phyloP scores from a whole-genome alignment of 1,139 yeast species.

The Blastobotrys malaysiensis region DNA sequence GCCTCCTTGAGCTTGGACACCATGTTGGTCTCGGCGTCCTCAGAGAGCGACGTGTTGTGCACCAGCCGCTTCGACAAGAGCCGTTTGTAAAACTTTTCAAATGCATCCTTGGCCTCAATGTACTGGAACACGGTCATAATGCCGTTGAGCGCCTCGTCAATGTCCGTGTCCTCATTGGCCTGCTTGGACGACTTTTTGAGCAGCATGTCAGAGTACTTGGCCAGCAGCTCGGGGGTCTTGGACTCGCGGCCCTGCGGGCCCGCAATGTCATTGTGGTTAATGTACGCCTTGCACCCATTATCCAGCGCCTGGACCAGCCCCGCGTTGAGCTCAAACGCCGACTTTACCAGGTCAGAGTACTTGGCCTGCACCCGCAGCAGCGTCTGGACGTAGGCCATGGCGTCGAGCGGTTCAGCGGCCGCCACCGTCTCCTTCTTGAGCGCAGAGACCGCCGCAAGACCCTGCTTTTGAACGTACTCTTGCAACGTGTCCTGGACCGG shows the following conservation, averaged over 20 bases:
- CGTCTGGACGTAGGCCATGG: slow-evolving; percentile 75
- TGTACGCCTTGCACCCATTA: slow-evolving; percentile 78
- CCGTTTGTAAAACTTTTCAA: slow-evolving; percentile 89
- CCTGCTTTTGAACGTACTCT: slow-evolving; percentile 67
- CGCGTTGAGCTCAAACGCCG: slow-evolving; percentile 69
- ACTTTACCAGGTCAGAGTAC: slow-evolving; percentile 60
- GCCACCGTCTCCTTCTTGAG: slow-evolving; percentile 48
- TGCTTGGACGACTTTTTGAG: slow-evolving; percentile 63
- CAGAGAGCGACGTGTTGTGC: slow-evolving; percentile 75
- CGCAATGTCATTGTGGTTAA: slow-evolving; percentile 80
- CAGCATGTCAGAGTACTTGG: slow-evolving; percentile 80
- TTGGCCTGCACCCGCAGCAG: slow-evolving; percentile 64
- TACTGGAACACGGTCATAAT: slow-evolving; percentile 84
- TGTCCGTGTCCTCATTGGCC: slow-evolving; percentile 61
- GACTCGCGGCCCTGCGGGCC: slow-evolving; percentile 41
- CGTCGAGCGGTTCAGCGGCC: slow-evolving; percentile 43
- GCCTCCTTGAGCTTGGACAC: slow-evolving; percentile 85
- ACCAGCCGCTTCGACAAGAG: slow-evolving; percentile 84
- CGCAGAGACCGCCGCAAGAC: slow-evolving; percentile 61
- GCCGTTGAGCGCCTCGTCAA: slow-evolving; percentile 64
- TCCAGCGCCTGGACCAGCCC: slow-evolving; percentile 85
- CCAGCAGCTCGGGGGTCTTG: slow-evolving; percentile 83
- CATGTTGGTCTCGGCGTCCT: slow-evolving; percentile 78
- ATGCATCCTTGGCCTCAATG: slow-evolving; percentile 90
- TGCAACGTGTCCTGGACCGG: slow-evolving; percentile 76